These are phyloP conservation scores for Ramichloridium luteum DNA, from an alignment of 2,329 filamentous ascomycete genomes.

Conservation along the genomic window DNA sequence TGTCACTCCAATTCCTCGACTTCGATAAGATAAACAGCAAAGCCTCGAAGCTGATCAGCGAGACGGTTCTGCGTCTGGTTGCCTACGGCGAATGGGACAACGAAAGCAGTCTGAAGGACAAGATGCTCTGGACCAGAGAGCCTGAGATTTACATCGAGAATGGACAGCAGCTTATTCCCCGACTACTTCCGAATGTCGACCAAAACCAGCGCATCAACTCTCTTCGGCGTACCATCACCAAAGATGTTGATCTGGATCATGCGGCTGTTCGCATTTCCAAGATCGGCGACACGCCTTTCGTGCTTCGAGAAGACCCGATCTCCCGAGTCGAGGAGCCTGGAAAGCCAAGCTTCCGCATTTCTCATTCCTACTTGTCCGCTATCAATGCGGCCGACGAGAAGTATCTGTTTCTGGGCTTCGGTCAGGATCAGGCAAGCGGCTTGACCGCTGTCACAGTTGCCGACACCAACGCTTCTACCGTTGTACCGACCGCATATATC, in stretches of 20 bases:
- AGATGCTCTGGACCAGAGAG: slow-evolving; percentile 10
- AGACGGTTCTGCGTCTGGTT: slow-evolving; percentile 9
- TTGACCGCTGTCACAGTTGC: background rate
- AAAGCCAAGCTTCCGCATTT: too few species aligned
- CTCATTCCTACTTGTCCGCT: background rate
- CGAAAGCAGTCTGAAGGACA: slow-evolving; percentile 1
- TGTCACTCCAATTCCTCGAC: slow-evolving; percentile 13
- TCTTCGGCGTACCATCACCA: slow-evolving; percentile 13
- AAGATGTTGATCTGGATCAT: slow-evolving; percentile 3
- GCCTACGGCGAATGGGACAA: slow-evolving; percentile 3
- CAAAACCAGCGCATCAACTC: slow-evolving; percentile 20
- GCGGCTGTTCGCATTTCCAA: background rate
- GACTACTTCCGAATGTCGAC: slow-evolving; percentile 12
- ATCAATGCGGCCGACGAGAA: background rate
- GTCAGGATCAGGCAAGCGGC: background rate
- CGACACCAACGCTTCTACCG: background rate
- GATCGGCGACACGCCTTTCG: background rate
- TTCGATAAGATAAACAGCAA: slow-evolving; percentile 4
- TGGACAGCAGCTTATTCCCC: slow-evolving; percentile 12
- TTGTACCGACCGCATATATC: background rate
- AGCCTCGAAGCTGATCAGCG: slow-evolving; percentile 6
- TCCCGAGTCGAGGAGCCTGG: slow-evolving; percentile 1
- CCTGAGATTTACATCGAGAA: slow-evolving; percentile 13
- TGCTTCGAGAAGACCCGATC: background rate
- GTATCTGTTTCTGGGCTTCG: slow-evolving; percentile 2